Conservation (phyloP, 345 rosid genomes). For the Brassica cretica region DNA sequence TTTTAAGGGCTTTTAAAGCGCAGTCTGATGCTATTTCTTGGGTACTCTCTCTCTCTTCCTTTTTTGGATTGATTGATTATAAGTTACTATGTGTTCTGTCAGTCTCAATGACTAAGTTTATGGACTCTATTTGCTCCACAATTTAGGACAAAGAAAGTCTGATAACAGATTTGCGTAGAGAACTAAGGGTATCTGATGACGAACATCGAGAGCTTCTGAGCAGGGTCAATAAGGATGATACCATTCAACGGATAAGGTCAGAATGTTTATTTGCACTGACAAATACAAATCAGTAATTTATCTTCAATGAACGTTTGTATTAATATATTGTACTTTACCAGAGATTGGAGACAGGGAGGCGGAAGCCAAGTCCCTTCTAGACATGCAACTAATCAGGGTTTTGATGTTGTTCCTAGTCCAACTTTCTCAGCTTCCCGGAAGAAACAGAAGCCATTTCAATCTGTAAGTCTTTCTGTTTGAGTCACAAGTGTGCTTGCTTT, state of each 20-base stretch:
- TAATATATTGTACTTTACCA: constrained; percentile 34
- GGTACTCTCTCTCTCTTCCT: constrained; percentile 49
- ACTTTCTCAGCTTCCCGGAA: constrained; percentile 77
- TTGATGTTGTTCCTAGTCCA: constrained; percentile 74
- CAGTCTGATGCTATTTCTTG: constrained; percentile 97
- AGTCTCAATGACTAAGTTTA: constrained; percentile 8
- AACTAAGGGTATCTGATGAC: constrained; percentile 91
- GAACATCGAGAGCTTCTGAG: constrained; percentile 90
- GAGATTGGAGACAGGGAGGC: constrained; percentile 92
- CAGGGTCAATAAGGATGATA: constrained; percentile 81
- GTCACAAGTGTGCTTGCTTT: constrained; percentile 1
- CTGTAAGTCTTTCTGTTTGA: constrained; percentile 46
- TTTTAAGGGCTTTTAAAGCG: constrained; percentile 94
- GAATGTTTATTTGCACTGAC: constrained; percentile 33
- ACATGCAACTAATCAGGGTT: constrained; percentile 46
- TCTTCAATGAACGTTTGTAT: not conserved
- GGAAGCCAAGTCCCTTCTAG: constrained; percentile 57
- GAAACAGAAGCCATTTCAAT: constrained; percentile 73
- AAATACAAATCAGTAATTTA: constrained; percentile 3
- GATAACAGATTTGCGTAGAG: constrained; percentile 94
- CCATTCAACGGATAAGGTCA: constrained; percentile 80
- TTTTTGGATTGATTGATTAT: constrained; percentile 11
- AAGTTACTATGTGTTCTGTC: not conserved
- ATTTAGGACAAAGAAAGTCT: constrained; percentile 87
- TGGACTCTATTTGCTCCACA: constrained; percentile 24